phyloP scores from a whole-genome alignment of 495 filamentous ascomycete species.

The Tuber brumale region DNA sequence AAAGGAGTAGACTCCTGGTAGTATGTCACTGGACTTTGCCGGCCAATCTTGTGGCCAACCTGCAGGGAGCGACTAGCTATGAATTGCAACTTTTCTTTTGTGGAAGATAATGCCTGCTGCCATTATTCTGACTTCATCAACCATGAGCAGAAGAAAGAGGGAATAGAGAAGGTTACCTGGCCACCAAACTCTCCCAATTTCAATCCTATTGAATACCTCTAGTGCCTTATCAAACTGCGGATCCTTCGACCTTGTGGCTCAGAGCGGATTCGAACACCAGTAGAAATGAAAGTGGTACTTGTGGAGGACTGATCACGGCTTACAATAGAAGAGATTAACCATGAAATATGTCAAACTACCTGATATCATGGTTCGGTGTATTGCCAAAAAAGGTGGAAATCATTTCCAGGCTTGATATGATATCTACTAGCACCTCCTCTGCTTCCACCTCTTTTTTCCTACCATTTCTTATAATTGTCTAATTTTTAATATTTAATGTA shows the following conservation, averaged over 20 bases:
- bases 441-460: too few relatives aligned
- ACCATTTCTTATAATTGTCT: too few relatives aligned
- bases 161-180: conserved; percentile 9
- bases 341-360: too few relatives aligned
- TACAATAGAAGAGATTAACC: too few relatives aligned
- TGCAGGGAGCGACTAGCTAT: not conserved
- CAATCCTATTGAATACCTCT: conserved; percentile 15
- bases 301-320: too few relatives aligned
- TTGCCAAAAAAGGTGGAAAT: too few relatives aligned
- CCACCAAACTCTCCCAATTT: conserved; percentile 12
- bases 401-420: too few relatives aligned
- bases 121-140: conserved; percentile 12
- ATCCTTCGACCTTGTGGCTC: not conserved
- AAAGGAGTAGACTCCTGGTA: conserved; percentile 1
- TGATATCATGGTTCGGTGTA: too few relatives aligned
- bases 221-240: not conserved
- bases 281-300: too few relatives aligned
- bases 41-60: conserved; percentile 5
- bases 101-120: not conserved
- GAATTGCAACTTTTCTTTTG: conserved; percentile 6
- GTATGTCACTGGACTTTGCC: conserved; percentile 3
- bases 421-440: too few relatives aligned
- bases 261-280: not conserved
- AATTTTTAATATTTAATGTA: too few relatives aligned
- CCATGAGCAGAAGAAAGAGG: conserved; percentile 8